Evolutionary conservation across 2,329 filamentous ascomycete genomes (phyloP), one percentile per base, ranked within the genome.

Genomic region (Cercospora sojina): DNA sequence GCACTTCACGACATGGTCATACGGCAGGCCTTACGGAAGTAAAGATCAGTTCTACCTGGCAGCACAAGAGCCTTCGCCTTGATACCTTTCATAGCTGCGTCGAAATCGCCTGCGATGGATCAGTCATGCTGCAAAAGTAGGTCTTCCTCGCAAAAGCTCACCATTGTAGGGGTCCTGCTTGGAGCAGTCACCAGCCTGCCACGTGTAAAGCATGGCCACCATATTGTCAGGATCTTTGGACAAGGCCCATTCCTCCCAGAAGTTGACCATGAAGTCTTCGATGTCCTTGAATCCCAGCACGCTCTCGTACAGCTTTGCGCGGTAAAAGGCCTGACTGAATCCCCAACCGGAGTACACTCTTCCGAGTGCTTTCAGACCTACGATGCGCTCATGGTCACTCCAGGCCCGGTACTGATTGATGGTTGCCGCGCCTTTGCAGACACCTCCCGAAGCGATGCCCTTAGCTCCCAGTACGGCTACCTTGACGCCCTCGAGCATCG

Each of bases 271-370:
- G 68, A 93, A 94, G 62, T 91, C 87, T 68, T 93, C 90, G 2
- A 93, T 81, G 63, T 86, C 82, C 70, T 87, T 87, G 72, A 84
- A 92, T 0, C 89, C 88, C 8, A 93, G 82, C 0, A 75, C 80
- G 1, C 77, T 87, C 75, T 91, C 86, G 75, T 89, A 89, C n/a
- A 91, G 67, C 74, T 84, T 88, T 70, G 91, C 82, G 1, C 91
- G 84, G 73, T 94, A 94, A 73, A 93, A 94, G 0, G 90, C 84
- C 73, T 93, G 91, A 60, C 87, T 90, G 73, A 94, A 91, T 0
- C 91, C 91, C 91, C 86, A 95, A 0, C 91, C 91, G 1, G 91
- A 90, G 77, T 95, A 95, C 0, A 88, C 91, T 5, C 77, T 69
- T 1, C 74, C 75, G 6, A 94, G 85, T 0, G 91, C 91, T 73